Evolutionary conservation across 176 grass and related monocot genomes (phyloP).

Genomic region (Dactylis glomerata): DNA sequence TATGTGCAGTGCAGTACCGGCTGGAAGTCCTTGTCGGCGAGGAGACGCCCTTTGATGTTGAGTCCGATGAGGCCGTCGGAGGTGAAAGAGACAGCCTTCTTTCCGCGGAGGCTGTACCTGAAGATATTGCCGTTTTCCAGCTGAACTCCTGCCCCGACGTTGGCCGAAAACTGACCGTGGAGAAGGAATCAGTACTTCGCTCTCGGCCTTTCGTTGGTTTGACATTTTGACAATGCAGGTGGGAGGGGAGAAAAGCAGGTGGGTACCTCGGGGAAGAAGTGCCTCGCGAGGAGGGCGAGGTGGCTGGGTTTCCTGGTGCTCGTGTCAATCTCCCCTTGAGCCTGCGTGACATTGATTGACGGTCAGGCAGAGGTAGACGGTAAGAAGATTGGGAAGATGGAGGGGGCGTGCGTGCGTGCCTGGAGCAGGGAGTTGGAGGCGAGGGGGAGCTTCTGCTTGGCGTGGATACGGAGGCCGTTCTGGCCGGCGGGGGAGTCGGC

Average conservation of each 20-base stretch:
- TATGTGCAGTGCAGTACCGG: conserved; percentile 28
- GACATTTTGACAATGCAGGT: neutral
- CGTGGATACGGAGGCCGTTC: conserved; percentile 63
- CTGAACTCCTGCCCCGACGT: conserved; percentile 59
- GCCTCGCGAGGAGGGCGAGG: conserved; percentile 58
- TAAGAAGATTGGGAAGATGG: neutral
- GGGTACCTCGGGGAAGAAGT: conserved; percentile 54
- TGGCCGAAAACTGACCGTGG: conserved; percentile 47
- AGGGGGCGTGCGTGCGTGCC: conserved; percentile 22
- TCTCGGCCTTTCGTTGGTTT: neutral
- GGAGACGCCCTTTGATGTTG: conserved; percentile 57
- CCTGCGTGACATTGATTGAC: conserved; percentile 25
- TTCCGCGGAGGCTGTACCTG: conserved; percentile 56
- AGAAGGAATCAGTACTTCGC: neutral
- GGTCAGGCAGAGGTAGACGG: neutral
- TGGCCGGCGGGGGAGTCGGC: neutral
- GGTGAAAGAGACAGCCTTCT: conserved; percentile 58
- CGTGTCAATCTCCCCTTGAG: conserved; percentile 75
- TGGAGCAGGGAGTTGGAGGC: conserved; percentile 58
- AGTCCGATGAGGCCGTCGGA: conserved; percentile 39
- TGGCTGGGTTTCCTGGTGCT: conserved; percentile 39
- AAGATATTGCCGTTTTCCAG: conserved; percentile 40
- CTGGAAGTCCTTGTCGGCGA: conserved; percentile 55
- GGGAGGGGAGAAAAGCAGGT: neutral
- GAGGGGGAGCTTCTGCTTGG: conserved; percentile 81